A percentile compares a stretch with the other conserved stretches of the same genome.
Conservation (phyloP, 2,329 filamentous ascomycete genomes). For the Fusarium poae region DNA sequence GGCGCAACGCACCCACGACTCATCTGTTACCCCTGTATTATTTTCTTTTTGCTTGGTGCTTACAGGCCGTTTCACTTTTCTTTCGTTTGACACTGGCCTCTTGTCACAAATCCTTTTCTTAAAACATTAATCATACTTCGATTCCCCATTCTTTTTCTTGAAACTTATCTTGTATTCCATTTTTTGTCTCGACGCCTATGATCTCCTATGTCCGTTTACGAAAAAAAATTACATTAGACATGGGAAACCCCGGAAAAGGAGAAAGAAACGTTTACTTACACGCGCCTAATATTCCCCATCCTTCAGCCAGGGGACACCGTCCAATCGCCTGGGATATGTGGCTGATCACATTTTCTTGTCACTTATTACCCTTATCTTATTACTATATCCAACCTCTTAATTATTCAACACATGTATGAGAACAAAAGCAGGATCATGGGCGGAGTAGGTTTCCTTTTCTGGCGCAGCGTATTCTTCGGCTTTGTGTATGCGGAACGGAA, state of each 20-base stretch:
- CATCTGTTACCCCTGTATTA: slow-evolving; percentile 40
- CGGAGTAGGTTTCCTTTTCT: slow-evolving; percentile 35
- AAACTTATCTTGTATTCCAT: slow-evolving; percentile 36
- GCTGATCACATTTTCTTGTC: slow-evolving; percentile 43
- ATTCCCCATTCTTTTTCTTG: slow-evolving; percentile 32
- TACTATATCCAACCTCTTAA: slow-evolving; percentile 34
- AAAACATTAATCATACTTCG: slow-evolving; percentile 37
- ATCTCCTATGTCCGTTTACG: slow-evolving; percentile 48
- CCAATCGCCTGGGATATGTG: slow-evolving; percentile 46
- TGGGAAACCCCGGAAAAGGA: slow-evolving; percentile 47
- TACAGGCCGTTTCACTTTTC: slow-evolving; percentile 42
- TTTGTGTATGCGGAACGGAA: slow-evolving; percentile 35
- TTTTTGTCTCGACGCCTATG: slow-evolving; percentile 40
- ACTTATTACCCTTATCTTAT: slow-evolving; percentile 38
- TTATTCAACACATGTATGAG: slow-evolving; percentile 33
- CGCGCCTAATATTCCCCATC: slow-evolving; percentile 47
- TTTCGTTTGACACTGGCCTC: slow-evolving; percentile 36
- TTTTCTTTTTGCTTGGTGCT: slow-evolving; percentile 42
- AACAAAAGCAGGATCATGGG: slow-evolving; percentile 28
- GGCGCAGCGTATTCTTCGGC: slow-evolving; percentile 39
- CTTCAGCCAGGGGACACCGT: slow-evolving; percentile 42
- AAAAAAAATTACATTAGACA: slow-evolving; percentile 43
- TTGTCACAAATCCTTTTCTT: slow-evolving; percentile 37
- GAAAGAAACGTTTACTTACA: slow-evolving; percentile 48
- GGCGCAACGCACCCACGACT: slow-evolving; percentile 42